Percentiles rank a stretch among this genome's conserved stretches.
Conservation (phyloP, 345 rosid species). For the Stellera chamaejasme region DNA sequence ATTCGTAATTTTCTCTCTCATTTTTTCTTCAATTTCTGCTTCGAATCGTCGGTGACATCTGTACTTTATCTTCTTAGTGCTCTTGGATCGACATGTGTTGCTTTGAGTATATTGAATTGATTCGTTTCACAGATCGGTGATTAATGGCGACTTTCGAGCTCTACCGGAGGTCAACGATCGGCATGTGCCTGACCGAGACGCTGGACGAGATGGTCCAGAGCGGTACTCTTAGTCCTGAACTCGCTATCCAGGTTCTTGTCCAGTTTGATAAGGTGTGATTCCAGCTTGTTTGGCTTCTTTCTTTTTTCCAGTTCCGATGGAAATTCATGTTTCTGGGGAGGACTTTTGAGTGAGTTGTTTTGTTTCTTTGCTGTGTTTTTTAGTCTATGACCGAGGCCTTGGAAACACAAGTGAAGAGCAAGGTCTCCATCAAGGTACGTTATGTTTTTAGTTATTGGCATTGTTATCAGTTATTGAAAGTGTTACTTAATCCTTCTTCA, state of each 20-base stretch:
- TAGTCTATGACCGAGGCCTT: conserved; percentile 98
- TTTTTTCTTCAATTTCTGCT: conserved; percentile 4
- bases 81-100: neutral
- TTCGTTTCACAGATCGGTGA: conserved; percentile 20
- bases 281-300: neutral
- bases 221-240: conserved; percentile 89
- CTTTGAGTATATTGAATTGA: conserved; percentile 1
- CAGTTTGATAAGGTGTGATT: conserved; percentile 82
- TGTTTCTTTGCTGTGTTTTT: conserved; percentile 4
- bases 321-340: neutral
- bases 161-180: conserved; percentile 91
- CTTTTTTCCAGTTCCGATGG: neutral
- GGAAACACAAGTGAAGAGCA: conserved; percentile 89
- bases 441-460: neutral
- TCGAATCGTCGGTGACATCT: no score
- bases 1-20: conserved; percentile 18
- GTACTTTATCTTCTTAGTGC: no score
- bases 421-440: conserved; percentile 73
- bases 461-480: no score
- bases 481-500: no score
- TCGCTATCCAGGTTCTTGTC: conserved; percentile 92
- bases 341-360: neutral
- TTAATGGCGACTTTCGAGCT: conserved; percentile 94
- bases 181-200: conserved; percentile 95
- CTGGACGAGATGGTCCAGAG: conserved; percentile 92